Conservation (phyloP, 768 basidiomycete species). For the Mycena epipterygia region DNA sequence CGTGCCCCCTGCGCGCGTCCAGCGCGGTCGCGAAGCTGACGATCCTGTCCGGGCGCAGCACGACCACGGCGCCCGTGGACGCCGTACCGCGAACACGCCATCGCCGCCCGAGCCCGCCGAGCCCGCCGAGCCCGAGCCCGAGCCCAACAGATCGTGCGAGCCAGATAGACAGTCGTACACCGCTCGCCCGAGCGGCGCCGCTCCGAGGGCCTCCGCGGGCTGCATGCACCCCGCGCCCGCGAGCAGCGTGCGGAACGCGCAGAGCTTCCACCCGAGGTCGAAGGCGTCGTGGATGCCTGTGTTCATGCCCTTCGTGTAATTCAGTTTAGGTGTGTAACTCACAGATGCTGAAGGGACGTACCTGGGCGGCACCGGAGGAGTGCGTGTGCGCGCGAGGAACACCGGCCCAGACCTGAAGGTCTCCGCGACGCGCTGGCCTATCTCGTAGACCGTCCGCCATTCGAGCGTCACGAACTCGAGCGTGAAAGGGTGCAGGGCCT, state of each 20-base stretch:
- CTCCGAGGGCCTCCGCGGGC: not conserved
- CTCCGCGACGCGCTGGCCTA: constrained; percentile 20
- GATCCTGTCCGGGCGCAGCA: constrained; percentile 17
- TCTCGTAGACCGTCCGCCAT: constrained; percentile 35
- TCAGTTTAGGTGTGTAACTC: not conserved
- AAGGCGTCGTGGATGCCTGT: constrained; percentile 19
- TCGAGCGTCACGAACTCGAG: constrained; percentile 33
- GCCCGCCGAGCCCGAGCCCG: too few species aligned
- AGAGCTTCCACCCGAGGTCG: constrained; percentile 31
- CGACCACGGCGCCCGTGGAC: constrained; percentile 6
- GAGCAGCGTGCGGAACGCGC: constrained; percentile 12
- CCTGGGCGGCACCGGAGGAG: constrained; percentile 19
- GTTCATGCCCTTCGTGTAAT: constrained; percentile 16
- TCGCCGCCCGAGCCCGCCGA: too few species aligned
- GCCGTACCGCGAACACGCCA: constrained; percentile 10
- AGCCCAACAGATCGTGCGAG: too few species aligned
- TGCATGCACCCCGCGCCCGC: not conserved
- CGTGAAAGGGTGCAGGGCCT: constrained; percentile 30
- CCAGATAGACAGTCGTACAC: not conserved
- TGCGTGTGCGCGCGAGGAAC: constrained; percentile 25
- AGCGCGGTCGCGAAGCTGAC: constrained; percentile 18
- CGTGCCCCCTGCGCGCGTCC: not conserved
- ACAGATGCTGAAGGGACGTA: not conserved
- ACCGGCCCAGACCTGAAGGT: constrained; percentile 14
- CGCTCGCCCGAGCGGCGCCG: not conserved